Evolutionary conservation across 805 yeast species (phyloP).

Genomic region (Saccharomycodes ludwigii): DNA sequence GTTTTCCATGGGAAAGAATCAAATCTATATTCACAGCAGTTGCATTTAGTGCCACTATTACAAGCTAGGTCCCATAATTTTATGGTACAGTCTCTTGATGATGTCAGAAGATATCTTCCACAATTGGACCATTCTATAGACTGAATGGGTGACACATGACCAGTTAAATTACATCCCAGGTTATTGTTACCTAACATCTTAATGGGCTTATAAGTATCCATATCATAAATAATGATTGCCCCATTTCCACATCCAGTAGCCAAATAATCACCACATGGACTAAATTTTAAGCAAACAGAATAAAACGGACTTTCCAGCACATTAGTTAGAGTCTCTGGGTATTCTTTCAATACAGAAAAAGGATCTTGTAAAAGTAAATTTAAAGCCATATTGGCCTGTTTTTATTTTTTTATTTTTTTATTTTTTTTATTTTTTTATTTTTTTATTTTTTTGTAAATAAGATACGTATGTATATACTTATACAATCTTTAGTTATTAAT

Average conservation of each 20-base stretch:
- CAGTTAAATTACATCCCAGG: conserved; percentile 37
- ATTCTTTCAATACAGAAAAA: conserved; percentile 81
- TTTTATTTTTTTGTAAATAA: not conserved
- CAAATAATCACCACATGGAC: conserved; percentile 68
- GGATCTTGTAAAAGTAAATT: conserved; percentile 81
- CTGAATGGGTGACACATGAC: conserved; percentile 64
- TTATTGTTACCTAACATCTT: conserved; percentile 12
- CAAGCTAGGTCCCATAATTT: conserved; percentile 64
- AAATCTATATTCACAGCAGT: conserved; percentile 33
- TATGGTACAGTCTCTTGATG: conserved; percentile 74
- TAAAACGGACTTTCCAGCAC: conserved; percentile 51
- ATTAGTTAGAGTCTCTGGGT: conserved; percentile 71
- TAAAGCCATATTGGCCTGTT: conserved; percentile 23
- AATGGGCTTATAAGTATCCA: conserved; percentile 38
- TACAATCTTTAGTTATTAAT: too few species aligned
- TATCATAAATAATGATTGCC: conserved; percentile 57
- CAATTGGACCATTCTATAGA: conserved; percentile 63
- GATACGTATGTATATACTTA: too few species aligned
- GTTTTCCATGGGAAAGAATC: conserved; percentile 65
- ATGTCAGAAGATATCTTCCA: conserved; percentile 55
- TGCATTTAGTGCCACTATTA: conserved; percentile 21
- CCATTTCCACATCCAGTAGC: conserved; percentile 77
- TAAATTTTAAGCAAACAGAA: conserved; percentile 57
- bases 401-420: not conserved
- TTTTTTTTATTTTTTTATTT: not conserved